These are phyloP conservation scores for Nyssa sinensis DNA, from an alignment of 148 eudicot genomes.

Conservation along the genomic window DNA sequence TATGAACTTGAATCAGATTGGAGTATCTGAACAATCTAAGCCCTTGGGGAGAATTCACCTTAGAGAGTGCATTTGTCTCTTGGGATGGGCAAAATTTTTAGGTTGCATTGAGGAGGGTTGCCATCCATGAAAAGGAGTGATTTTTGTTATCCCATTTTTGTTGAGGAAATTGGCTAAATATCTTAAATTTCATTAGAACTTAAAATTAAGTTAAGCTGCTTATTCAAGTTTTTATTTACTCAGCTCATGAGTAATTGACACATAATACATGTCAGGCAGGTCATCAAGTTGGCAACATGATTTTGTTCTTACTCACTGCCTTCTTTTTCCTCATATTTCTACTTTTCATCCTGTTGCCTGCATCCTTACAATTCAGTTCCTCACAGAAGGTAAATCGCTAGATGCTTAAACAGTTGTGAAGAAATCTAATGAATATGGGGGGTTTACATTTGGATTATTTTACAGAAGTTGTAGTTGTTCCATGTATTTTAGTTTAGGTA, in stretches of 20 bases:
- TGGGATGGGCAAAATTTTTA: background rate
- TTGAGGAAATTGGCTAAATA: background rate
- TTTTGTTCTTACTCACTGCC: background rate
- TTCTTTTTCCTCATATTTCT: background rate
- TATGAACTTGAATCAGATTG: background rate
- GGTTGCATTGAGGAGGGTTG: background rate
- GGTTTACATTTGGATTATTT: background rate
- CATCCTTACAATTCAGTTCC: background rate
- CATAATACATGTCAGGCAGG: no score
- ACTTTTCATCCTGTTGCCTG: background rate
- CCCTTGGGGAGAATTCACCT: background rate
- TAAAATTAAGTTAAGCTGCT: no score
- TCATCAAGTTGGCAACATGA: no score
- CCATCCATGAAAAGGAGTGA: background rate
- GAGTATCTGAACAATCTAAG: background rate
- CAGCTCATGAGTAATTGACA: background rate
- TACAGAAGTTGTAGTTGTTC: background rate
- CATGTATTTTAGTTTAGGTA: background rate
- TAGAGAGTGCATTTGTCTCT: background rate
- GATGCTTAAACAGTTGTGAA: background rate
- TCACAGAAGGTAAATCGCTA: no score
- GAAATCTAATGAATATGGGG: background rate
- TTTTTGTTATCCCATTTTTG: background rate
- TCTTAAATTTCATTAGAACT: background rate
- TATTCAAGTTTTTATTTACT: no score